phyloP scores from a whole-genome alignment of 2,329 filamentous ascomycete genomes.

The Penicillium concentricum region DNA sequence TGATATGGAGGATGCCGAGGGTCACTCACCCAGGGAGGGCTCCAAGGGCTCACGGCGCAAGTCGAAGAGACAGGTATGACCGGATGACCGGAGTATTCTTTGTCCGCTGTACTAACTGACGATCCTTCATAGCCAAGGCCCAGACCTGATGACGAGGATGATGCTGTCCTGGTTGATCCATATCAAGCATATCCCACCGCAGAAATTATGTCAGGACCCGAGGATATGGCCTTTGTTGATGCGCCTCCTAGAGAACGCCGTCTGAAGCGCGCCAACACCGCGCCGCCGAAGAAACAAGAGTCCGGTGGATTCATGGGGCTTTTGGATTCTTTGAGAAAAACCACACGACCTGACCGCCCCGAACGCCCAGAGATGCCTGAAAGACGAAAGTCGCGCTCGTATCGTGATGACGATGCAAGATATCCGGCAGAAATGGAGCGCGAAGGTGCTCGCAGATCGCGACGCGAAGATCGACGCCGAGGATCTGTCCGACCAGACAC shows the following conservation, averaged over 20 bases:
- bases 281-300: conserved; percentile 59
- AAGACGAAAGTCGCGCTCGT: conserved; percentile 37
- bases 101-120: not conserved
- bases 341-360: conserved; percentile 16
- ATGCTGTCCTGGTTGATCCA: conserved; percentile 56
- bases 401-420: conserved; percentile 36
- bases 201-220: conserved; percentile 47
- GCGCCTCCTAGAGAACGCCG: conserved; percentile 50
- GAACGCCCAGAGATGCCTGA: conserved; percentile 32
- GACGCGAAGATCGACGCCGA: conserved; percentile 38
- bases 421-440: conserved; percentile 38
- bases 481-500: conserved; percentile 49
- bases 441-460: conserved; percentile 34
- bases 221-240: conserved; percentile 54
- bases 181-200: conserved; percentile 47
- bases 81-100: not conserved
- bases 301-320: conserved; percentile 59
- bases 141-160: conserved; percentile 44
- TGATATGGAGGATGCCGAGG: conserved; percentile 48
- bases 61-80: conserved; percentile 40
- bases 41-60: conserved; percentile 37
- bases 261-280: conserved; percentile 62
- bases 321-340: conserved; percentile 52
- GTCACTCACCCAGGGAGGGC: conserved; percentile 31
- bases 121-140: conserved; percentile 29